Evolutionary conservation across 108 stramenopile species (phyloP), one percentile per base, ranked within the genome.

Genomic region (Skeletonema tropicum): DNA sequence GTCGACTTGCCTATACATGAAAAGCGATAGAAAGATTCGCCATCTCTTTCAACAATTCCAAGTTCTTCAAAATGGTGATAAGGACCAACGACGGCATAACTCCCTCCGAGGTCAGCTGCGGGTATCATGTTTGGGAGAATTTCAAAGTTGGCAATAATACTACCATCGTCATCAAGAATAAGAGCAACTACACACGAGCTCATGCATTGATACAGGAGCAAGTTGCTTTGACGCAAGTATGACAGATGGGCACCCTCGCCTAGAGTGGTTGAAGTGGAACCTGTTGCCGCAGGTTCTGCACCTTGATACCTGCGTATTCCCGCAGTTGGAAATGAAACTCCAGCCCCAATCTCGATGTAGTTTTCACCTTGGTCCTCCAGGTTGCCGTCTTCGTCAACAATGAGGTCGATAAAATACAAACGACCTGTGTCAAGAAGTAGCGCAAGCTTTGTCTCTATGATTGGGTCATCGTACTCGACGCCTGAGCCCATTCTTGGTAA

Each of bases 61-160:
- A 89, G 79, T 60, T 81, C 74, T 65, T 81, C 88, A 82, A 88
- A 94, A 63, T 88, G 78, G 11, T 81, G 64, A 72, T 83, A 94
- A 10, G 91, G 91, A 5, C 89, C 89, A 5, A 63, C 49, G 41
- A 92, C 79, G 10, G 57, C 67, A 60, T 74, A 52, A 33, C 64
- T 36, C 13, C 82, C 83, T 15, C 75, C 74, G 36, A 85, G 66
- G 33, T 83, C 58, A 32, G 79, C 73, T 31, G 83, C 48, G 5
- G 80, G 71, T 57, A 93, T 73, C 19, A 66, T 60, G 60, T 86
- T 71, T 15, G 92, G 92, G 25, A 91, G 42, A 13, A 93, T 79
- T 60, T 93, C 92, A 66, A 93, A 93, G 23, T 66, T 85, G 13
- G 85, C 84, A 25, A 57, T 60, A 36, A 91, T 86, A 13, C 77